A percentile compares a stretch with the other conserved stretches of the same genome.
phyloP scores from a whole-genome alignment of 2,329 filamentous ascomycete species.

The Colletotrichum navitas region DNA sequence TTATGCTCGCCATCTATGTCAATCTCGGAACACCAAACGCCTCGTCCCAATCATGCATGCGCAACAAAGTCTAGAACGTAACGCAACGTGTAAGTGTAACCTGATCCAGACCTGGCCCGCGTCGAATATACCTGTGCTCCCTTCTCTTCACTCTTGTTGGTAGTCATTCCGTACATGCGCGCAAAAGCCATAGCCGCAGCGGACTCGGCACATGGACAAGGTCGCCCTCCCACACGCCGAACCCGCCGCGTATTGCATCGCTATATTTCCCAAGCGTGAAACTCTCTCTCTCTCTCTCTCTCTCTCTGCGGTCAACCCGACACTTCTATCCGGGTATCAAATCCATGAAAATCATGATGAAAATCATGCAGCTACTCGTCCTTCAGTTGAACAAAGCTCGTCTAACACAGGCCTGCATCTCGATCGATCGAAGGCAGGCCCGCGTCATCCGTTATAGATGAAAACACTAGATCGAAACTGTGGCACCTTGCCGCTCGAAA shows the following conservation, averaged over 20 bases:
- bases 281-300: background rate
- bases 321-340: conserved; percentile 41
- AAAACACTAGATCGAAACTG: background rate
- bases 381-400: background rate
- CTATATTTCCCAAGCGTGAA: background rate
- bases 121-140: conserved; percentile 9
- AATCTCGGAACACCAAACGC: conserved; percentile 41
- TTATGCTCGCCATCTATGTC: conserved; percentile 42
- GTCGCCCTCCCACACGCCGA: conserved; percentile 9
- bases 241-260: background rate
- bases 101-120: conserved; percentile 16
- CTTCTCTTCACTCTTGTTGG: conserved; percentile 5
- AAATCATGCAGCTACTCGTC: conserved; percentile 12
- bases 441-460: background rate
- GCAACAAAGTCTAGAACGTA: conserved; percentile 35
- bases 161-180: conserved; percentile 2
- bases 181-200: background rate
- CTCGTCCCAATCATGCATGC: conserved; percentile 35
- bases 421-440: background rate
- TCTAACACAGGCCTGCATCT: background rate
- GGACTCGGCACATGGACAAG: background rate
- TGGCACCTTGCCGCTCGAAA: background rate
- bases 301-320: conserved; percentile 16
- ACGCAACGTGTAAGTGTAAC: conserved; percentile 24
- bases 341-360: conserved; percentile 9